Conservation (phyloP, 495 filamentous ascomycete genomes). For the Hapsidospora chrysogenum region DNA sequence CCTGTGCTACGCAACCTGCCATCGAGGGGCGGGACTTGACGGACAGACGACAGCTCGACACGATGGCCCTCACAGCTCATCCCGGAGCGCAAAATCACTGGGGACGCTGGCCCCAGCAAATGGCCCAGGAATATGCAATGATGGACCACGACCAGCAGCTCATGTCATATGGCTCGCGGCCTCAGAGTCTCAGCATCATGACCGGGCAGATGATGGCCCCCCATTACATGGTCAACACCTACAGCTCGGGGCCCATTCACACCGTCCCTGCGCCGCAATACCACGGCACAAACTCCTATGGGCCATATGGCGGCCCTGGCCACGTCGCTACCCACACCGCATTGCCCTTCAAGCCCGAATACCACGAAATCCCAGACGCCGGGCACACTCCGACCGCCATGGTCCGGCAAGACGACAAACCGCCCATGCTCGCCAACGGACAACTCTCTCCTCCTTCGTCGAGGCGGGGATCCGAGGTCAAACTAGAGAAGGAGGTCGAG, state of each 20-base stretch:
- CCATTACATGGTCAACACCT: slow-evolving; percentile 17
- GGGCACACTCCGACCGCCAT: slow-evolving; percentile 6
- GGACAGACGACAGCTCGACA: slow-evolving; percentile 4
- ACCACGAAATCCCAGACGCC: no score
- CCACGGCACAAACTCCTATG: slow-evolving; percentile 15
- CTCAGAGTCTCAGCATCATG: slow-evolving; percentile 10
- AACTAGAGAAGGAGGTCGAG: not conserved
- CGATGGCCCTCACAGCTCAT: slow-evolving; percentile 22
- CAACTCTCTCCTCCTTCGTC: slow-evolving; percentile 1
- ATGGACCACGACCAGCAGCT: slow-evolving; percentile 14
- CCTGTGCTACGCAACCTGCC: not conserved
- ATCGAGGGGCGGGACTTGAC: not conserved
- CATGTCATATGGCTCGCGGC: slow-evolving; percentile 17
- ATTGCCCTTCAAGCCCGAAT: slow-evolving; percentile 20
- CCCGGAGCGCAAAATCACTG: slow-evolving; percentile 15
- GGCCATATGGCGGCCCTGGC: slow-evolving; percentile 11
- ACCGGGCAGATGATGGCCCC: slow-evolving; percentile 14
- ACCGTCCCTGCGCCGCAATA: slow-evolving; percentile 19
- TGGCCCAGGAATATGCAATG: slow-evolving; percentile 16
- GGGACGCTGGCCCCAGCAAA: slow-evolving; percentile 24
- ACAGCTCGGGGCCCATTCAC: slow-evolving; percentile 17
- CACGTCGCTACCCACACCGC: slow-evolving; percentile 11
- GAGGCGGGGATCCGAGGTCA: slow-evolving; percentile 6
- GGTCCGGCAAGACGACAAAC: not conserved
- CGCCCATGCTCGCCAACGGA: no score